These are phyloP conservation scores for Cadophora gregata DNA, from an alignment of 2,329 filamentous ascomycete species.

Conservation along the genomic window DNA sequence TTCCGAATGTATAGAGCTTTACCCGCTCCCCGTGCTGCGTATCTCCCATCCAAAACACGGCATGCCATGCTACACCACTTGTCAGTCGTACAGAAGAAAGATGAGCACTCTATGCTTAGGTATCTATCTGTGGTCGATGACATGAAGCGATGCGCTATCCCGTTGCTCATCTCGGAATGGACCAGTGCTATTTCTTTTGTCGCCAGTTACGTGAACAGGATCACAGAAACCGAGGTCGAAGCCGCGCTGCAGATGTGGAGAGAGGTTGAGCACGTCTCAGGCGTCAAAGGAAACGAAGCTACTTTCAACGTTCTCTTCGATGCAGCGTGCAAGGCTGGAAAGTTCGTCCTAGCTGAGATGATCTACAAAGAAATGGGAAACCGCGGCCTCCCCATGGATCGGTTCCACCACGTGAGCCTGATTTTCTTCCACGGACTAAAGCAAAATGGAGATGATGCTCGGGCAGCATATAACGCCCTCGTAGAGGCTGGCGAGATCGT, in stretches of 20 bases:
- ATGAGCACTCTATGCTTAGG: constrained; percentile 69
- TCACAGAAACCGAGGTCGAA: constrained; percentile 66
- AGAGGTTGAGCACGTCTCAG: constrained; percentile 81
- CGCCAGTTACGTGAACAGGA: constrained; percentile 68
- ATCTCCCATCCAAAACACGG: constrained; percentile 39
- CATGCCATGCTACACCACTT: constrained; percentile 43
- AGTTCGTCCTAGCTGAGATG: constrained; percentile 83
- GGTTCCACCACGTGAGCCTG: constrained; percentile 80
- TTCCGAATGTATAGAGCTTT: constrained; percentile 46
- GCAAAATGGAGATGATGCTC: constrained; percentile 74
- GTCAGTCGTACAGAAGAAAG: constrained; percentile 42
- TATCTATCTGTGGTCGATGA: constrained; percentile 87
- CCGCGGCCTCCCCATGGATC: constrained; percentile 72
- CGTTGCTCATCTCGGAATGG: constrained; percentile 75
- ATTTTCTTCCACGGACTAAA: constrained; percentile 85
- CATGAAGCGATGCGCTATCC: constrained; percentile 74
- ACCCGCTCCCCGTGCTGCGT: constrained; percentile 43
- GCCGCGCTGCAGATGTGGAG: constrained; percentile 80
- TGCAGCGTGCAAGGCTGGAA: constrained; percentile 82
- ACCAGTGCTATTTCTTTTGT: constrained; percentile 83
- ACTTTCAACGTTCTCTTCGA: constrained; percentile 96
- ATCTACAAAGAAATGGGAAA: constrained; percentile 80
- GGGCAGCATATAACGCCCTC: constrained; percentile 80
- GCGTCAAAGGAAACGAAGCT: constrained; percentile 70
- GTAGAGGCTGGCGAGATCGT: constrained; percentile 87